Percentiles rank a stretch among this genome's conserved stretches.
phyloP scores from a whole-genome alignment of 129 eudicot species.

The Glebionis coronaria region DNA sequence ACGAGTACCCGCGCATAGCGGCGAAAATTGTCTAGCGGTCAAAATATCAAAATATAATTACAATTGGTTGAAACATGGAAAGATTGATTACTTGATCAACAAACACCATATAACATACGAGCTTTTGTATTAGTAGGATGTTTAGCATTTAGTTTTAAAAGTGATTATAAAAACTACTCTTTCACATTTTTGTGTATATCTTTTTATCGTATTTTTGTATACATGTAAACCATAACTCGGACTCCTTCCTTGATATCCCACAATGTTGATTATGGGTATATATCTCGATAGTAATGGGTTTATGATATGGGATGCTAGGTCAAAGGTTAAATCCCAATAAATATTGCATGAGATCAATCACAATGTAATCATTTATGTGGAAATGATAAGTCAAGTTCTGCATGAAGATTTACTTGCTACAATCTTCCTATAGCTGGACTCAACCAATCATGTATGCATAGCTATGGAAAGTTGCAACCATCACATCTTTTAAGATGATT shows the following conservation, averaged over 20 bases:
- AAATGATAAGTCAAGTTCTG: neutral
- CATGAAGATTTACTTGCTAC: slow-evolving; percentile 52
- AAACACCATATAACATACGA: too few species aligned
- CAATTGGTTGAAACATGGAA: too few species aligned
- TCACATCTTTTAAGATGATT: slow-evolving; percentile 60
- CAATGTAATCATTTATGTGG: neutral
- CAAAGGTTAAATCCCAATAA: neutral
- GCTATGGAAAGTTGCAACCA: slow-evolving; percentile 62
- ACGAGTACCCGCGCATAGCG: too few species aligned
- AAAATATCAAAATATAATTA: too few species aligned
- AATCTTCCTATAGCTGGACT: slow-evolving; percentile 58
- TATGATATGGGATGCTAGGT: slow-evolving; percentile 65
- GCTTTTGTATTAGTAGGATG: too few species aligned
- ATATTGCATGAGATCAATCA: neutral
- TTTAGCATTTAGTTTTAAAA: too few species aligned
- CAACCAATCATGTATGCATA: slow-evolving; percentile 67
- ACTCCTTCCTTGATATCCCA: slow-evolving; percentile 66
- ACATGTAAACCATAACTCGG: slow-evolving; percentile 81
- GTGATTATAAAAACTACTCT: too few species aligned
- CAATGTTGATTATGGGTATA: slow-evolving; percentile 70
- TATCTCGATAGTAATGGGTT: slow-evolving; percentile 66
- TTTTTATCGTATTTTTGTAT: neutral
- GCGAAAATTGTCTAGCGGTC: too few species aligned
- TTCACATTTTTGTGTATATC: too few species aligned
- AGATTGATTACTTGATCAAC: too few species aligned